These are phyloP conservation scores for Epichloe scottii DNA, from an alignment of 2,329 filamentous ascomycete species.

Conservation along the genomic window DNA sequence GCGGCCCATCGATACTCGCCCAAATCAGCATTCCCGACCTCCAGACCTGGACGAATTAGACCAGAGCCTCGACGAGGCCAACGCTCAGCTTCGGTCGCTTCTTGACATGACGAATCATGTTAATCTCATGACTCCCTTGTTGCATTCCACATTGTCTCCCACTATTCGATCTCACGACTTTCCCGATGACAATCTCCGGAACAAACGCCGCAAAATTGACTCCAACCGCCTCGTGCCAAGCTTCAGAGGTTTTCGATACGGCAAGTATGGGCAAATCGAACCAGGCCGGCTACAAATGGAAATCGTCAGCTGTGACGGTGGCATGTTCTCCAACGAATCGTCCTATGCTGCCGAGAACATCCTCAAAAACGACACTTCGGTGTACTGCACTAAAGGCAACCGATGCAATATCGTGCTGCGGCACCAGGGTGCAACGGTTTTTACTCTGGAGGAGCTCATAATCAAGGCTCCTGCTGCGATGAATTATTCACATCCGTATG, in stretches of 20 bases:
- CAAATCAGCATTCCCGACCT: slow-evolving; percentile 6
- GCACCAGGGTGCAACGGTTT: slow-evolving; percentile 69
- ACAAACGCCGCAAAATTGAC: slow-evolving; percentile 61
- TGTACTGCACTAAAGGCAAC: slow-evolving; percentile 84
- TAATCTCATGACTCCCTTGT: slow-evolving; percentile 15
- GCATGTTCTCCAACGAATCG: slow-evolving; percentile 50
- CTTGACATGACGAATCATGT: slow-evolving; percentile 26
- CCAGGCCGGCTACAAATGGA: slow-evolving; percentile 75
- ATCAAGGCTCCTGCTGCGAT: slow-evolving; percentile 67
- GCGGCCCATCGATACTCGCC: slow-evolving; percentile 12
- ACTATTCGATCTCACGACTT: slow-evolving; percentile 25
- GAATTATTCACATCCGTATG: slow-evolving; percentile 80
- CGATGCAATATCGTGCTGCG: slow-evolving; percentile 76
- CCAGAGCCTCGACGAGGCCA: slow-evolving; percentile 28
- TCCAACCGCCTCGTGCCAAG: slow-evolving; percentile 40
- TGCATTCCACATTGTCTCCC: slow-evolving; percentile 22
- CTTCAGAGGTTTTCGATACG: slow-evolving; percentile 60
- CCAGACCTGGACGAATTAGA: slow-evolving; percentile 25
- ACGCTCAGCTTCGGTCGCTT: slow-evolving; percentile 30
- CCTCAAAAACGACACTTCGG: slow-evolving; percentile 65
- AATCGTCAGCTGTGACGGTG: slow-evolving; percentile 79
- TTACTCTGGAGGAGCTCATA: slow-evolving; percentile 72
- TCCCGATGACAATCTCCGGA: slow-evolving; percentile 36
- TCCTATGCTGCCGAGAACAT: slow-evolving; percentile 68
- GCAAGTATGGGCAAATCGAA: slow-evolving; percentile 76